Evolutionary conservation across 2,329 filamentous ascomycete genomes (phyloP).

Genomic region (Exophiala mesophila): DNA sequence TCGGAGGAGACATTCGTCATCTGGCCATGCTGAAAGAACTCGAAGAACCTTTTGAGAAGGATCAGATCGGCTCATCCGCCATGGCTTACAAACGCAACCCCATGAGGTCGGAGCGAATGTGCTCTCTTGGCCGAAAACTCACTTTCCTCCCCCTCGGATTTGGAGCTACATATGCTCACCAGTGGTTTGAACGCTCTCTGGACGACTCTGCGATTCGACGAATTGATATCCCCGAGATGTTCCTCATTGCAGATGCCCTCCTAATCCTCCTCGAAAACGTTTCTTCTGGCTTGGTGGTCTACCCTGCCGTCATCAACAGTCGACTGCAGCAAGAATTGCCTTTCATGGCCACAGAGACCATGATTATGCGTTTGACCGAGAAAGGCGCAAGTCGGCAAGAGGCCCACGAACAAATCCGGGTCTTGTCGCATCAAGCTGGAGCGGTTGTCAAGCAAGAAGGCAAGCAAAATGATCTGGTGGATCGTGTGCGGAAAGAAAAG

Average conservation of each 20-base stretch:
- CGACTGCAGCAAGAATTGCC: slow-evolving; percentile 72
- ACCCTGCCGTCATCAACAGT: slow-evolving; percentile 65
- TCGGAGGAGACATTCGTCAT: slow-evolving; percentile 69
- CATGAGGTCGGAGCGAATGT: slow-evolving; percentile 56
- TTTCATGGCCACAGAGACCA: slow-evolving; percentile 72
- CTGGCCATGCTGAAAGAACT: slow-evolving; percentile 74
- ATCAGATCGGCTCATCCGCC: slow-evolving; percentile 67
- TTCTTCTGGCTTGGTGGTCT: slow-evolving; percentile 66
- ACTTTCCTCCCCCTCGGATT: slow-evolving; percentile 52
- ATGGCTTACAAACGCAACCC: slow-evolving; percentile 64
- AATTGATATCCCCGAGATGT: slow-evolving; percentile 60
- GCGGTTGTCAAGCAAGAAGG: slow-evolving; percentile 67
- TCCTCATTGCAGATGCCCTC: slow-evolving; percentile 65
- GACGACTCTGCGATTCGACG: slow-evolving; percentile 39
- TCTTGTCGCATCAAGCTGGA: slow-evolving; percentile 72
- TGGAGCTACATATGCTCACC: slow-evolving; percentile 62
- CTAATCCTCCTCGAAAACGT: slow-evolving; percentile 65
- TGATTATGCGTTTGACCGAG: slow-evolving; percentile 73
- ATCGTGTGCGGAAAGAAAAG: slow-evolving; percentile 64
- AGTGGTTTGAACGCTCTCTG: slow-evolving; percentile 74
- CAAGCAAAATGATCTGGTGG: slow-evolving; percentile 73
- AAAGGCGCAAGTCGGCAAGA: slow-evolving; percentile 71
- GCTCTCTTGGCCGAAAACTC: slow-evolving; percentile 53
- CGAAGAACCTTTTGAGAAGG: slow-evolving; percentile 76
- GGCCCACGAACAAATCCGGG: slow-evolving; percentile 80